Evolutionary conservation across 2,329 filamentous ascomycete species (phyloP).

Genomic region (Fusarium sp.): DNA sequence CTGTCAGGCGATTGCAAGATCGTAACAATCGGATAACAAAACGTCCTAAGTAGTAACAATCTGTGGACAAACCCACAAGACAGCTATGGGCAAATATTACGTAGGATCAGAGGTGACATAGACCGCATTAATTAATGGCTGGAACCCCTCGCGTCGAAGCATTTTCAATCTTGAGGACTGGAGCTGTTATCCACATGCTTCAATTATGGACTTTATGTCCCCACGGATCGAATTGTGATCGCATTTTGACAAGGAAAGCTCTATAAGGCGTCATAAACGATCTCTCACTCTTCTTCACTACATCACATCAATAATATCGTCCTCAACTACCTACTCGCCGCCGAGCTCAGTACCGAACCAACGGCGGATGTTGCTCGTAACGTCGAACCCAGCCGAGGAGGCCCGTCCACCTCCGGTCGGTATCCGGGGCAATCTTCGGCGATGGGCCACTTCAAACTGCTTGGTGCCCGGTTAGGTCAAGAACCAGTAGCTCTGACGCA

Average conservation of each 20-base stretch:
- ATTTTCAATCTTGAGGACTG: background rate
- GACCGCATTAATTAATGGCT: slow-evolving; percentile 1
- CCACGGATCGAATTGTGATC: background rate
- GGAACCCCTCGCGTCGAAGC: background rate
- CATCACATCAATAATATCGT: background rate
- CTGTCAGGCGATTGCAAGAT: background rate
- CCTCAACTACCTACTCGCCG: slow-evolving; percentile 4
- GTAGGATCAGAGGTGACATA: background rate
- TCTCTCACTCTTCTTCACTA: background rate
- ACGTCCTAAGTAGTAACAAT: background rate
- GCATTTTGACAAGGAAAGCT: background rate
- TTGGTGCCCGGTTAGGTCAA: slow-evolving; percentile 23
- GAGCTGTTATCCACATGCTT: slow-evolving; percentile 23
- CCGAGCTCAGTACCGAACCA: slow-evolving; percentile 33
- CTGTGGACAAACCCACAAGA: too few species aligned
- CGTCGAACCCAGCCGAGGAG: slow-evolving; percentile 42
- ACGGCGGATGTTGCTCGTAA: slow-evolving; percentile 38
- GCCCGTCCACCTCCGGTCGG: slow-evolving; percentile 43
- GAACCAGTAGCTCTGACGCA: slow-evolving; percentile 38
- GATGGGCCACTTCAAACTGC: slow-evolving; percentile 29
- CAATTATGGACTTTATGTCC: background rate
- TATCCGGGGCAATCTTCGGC: slow-evolving; percentile 43
- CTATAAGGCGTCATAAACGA: background rate
- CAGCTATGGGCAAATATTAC: background rate
- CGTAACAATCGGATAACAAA: background rate